phyloP scores from a whole-genome alignment of 441 rosid species.

The Populus trichocarpa region DNA sequence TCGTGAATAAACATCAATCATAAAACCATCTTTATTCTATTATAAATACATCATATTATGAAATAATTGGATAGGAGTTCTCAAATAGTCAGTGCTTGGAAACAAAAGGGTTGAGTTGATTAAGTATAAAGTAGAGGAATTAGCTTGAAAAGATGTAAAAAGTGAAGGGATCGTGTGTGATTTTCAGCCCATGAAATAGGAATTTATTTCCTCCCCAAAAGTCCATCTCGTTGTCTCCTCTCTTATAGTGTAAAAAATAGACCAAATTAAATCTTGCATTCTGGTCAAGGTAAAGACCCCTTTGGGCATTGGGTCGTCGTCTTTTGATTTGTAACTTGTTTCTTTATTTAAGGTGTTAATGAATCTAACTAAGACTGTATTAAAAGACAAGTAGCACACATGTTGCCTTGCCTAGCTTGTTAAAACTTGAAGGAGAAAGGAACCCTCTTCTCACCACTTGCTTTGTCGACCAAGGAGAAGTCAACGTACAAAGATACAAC shows the following conservation, averaged over 20 bases:
- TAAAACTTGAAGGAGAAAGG: neutral
- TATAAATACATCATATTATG: neutral
- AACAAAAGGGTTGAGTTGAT: neutral
- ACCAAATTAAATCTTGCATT: neutral
- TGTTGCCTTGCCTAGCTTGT: neutral
- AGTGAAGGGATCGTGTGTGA: neutral
- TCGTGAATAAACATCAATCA: too few relatives aligned
- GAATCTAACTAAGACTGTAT: neutral
- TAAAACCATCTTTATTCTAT: too few relatives aligned
- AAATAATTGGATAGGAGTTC: neutral
- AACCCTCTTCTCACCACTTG: neutral
- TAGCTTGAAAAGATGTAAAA: too few relatives aligned
- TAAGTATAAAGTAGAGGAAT: neutral
- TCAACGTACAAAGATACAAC: neutral
- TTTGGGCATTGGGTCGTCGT: neutral
- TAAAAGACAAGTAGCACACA: neutral
- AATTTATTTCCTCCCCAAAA: neutral
- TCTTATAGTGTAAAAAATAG: neutral
- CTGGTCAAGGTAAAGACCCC: neutral
- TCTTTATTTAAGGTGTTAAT: neutral
- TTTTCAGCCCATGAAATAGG: neutral
- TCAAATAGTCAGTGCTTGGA: neutral
- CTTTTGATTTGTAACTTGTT: neutral
- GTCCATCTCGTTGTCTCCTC: neutral
- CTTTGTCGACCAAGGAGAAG: neutral